A percentile compares a stretch with the other conserved stretches of the same genome.
Conservation (phyloP, 2,329 filamentous ascomycete species). For the Diaporthe sp. region DNA sequence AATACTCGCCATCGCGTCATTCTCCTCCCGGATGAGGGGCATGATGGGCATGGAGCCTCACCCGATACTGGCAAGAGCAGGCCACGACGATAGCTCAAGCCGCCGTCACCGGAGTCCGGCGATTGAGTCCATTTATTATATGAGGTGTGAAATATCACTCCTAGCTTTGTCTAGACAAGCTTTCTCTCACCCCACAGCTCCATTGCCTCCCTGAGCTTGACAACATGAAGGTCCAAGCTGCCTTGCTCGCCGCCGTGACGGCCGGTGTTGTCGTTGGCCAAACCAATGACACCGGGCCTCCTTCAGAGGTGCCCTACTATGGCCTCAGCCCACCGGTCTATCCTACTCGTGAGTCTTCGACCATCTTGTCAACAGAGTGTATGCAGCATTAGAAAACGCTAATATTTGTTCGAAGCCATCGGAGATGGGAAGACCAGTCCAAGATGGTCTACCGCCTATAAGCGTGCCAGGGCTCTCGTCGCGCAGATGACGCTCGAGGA, state of each 20-base stretch:
- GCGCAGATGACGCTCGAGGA: conserved; percentile 52
- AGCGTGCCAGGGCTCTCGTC: conserved; percentile 47
- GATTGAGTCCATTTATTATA: background rate
- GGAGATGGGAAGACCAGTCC: conserved; percentile 42
- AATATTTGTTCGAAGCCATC: conserved; percentile 37
- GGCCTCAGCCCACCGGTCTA: conserved; percentile 48
- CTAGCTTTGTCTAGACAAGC: background rate
- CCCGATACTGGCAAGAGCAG: conserved; percentile 1
- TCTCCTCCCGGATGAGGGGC: conserved; percentile 14
- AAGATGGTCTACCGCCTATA: conserved; percentile 49
- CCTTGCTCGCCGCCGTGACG: conserved; percentile 18
- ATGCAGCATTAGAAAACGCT: background rate
- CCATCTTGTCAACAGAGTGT: background rate
- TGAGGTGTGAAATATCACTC: background rate
- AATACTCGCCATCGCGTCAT: background rate
- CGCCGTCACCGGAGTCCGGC: background rate
- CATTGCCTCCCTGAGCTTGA: background rate
- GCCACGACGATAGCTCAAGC: background rate
- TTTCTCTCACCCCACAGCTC: conserved; percentile 3
- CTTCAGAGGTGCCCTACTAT: conserved; percentile 46
- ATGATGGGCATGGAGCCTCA: background rate
- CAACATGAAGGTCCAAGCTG: conserved; percentile 30
- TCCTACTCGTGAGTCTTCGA: conserved; percentile 42
- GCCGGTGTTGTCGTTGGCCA: conserved; percentile 24
- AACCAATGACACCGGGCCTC: conserved; percentile 29